Percentiles rank a stretch among this genome's conserved stretches.
Evolutionary conservation across 331 rosid genomes (phyloP).

Genomic region (Quercus tomentella): DNA sequence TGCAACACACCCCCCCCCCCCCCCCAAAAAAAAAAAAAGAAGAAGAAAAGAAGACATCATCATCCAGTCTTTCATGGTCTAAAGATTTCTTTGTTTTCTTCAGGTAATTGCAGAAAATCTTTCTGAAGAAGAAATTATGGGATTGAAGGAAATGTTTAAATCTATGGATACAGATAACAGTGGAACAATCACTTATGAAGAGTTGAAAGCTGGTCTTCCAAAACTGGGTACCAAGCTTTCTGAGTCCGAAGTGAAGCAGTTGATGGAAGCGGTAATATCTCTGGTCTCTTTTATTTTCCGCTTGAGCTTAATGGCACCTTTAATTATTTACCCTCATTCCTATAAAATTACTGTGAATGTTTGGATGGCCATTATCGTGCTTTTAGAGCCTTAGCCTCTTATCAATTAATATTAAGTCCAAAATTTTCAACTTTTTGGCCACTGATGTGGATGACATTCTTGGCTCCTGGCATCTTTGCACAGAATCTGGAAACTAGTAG

Average conservation of each 20-base stretch:
- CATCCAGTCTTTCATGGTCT: background rate
- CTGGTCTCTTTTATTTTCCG: background rate
- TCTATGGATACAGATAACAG: constrained; percentile 96
- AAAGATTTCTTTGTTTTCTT: constrained; percentile 13
- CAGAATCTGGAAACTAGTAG: background rate
- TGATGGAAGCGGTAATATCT: constrained; percentile 86
- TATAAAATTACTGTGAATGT: background rate
- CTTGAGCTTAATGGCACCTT: background rate
- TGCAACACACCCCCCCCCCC: too few species aligned
- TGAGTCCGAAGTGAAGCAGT: constrained; percentile 89
- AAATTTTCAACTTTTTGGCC: background rate
- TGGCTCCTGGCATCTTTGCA: background rate
- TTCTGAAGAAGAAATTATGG: constrained; percentile 88
- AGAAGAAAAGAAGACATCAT: background rate
- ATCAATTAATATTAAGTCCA: background rate
- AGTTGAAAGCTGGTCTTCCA: constrained; percentile 89
- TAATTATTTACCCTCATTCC: background rate
- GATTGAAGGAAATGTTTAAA: constrained; percentile 96
- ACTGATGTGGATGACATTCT: background rate
- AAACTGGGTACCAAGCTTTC: constrained; percentile 87
- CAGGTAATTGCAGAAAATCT: constrained; percentile 96
- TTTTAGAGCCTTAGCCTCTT: constrained; percentile 4
- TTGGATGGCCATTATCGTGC: background rate
- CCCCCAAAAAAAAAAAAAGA: background rate
- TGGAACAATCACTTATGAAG: constrained; percentile 92